A percentile compares a stretch with the other conserved stretches of the same genome.
These are phyloP conservation scores for Paratrypanosoma confusum DNA, from an alignment of 208 protist species.

Conservation along the genomic window DNA sequence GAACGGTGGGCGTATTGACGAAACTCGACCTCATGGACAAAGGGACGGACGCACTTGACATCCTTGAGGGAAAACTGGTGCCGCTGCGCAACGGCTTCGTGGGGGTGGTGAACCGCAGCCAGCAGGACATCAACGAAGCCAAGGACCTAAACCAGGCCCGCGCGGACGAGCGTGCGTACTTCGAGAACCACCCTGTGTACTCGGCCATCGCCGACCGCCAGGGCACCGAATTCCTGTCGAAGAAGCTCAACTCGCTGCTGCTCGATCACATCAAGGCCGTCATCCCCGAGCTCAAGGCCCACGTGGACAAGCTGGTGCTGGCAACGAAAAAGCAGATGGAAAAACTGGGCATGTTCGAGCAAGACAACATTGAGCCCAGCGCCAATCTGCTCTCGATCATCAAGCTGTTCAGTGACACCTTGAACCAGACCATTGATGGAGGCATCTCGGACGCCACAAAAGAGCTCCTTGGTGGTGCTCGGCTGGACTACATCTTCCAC, in stretches of 20 bases:
- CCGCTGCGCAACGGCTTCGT: conserved; percentile 96
- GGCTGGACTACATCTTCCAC: conserved; percentile 95
- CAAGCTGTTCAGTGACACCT: conserved; percentile 78
- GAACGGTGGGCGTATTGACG: conserved; percentile 98
- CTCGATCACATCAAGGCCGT: conserved; percentile 92
- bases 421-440: conserved; percentile 93
- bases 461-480: conserved; percentile 92
- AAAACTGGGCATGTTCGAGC: conserved; percentile 80
- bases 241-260: conserved; percentile 88
- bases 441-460: conserved; percentile 77
- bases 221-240: conserved; percentile 87
- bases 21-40: conserved; percentile 99
- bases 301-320: conserved; percentile 82
- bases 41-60: conserved; percentile 96
- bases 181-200: conserved; percentile 89
- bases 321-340: conserved; percentile 82
- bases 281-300: conserved; percentile 90
- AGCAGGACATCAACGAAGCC: conserved; percentile 94
- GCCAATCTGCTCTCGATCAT: conserved; percentile 78
- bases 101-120: conserved; percentile 97
- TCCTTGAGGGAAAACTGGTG: conserved; percentile 91
- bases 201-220: conserved; percentile 57
- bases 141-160: conserved; percentile 83
- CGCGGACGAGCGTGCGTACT: conserved; percentile 88
- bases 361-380: conserved; percentile 69